phyloP scores from a whole-genome alignment of 768 basidiomycete genomes.

The Neoboletus brunneissimus region DNA sequence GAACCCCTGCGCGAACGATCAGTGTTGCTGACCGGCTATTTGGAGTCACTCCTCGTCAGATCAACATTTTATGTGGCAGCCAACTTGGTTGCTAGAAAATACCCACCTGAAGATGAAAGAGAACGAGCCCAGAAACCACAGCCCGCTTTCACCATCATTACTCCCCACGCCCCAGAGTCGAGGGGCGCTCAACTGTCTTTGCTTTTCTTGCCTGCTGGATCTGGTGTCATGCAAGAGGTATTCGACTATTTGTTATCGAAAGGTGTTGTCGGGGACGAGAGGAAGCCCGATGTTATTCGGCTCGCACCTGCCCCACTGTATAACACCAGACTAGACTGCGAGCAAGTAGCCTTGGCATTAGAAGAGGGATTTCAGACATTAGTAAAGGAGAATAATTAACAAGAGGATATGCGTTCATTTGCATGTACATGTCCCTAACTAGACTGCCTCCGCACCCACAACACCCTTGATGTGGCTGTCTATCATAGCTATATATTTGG shows the following conservation, averaged over 20 bases:
- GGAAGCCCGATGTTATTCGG: slow-evolving; percentile 89
- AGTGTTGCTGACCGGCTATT: slow-evolving; percentile 60
- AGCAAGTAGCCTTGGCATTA: slow-evolving; percentile 61
- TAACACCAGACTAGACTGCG: slow-evolving; percentile 76
- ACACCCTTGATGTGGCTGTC: slow-evolving; percentile 36
- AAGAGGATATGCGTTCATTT: slow-evolving; percentile 1
- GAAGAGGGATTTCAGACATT: slow-evolving; percentile 52
- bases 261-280: slow-evolving; percentile 91
- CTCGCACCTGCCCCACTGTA: slow-evolving; percentile 86
- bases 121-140: slow-evolving; percentile 4
- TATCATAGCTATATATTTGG: slow-evolving; percentile 47
- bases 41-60: slow-evolving; percentile 60
- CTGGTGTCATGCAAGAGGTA: slow-evolving; percentile 68
- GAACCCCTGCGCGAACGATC: slow-evolving; percentile 65
- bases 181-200: slow-evolving; percentile 90
- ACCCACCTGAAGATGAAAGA: slow-evolving; percentile 23
- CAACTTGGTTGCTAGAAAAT: slow-evolving; percentile 31
- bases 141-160: slow-evolving; percentile 86
- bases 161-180: slow-evolving; percentile 61
- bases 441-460: background rate
- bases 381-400: slow-evolving; percentile 11
- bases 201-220: slow-evolving; percentile 59
- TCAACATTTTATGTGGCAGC: slow-evolving; percentile 64
- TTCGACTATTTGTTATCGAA: slow-evolving; percentile 54
- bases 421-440: background rate